phyloP scores from a whole-genome alignment of 2,329 filamentous ascomycete genomes.

The Graphilbum ipis-grandicollis region DNA sequence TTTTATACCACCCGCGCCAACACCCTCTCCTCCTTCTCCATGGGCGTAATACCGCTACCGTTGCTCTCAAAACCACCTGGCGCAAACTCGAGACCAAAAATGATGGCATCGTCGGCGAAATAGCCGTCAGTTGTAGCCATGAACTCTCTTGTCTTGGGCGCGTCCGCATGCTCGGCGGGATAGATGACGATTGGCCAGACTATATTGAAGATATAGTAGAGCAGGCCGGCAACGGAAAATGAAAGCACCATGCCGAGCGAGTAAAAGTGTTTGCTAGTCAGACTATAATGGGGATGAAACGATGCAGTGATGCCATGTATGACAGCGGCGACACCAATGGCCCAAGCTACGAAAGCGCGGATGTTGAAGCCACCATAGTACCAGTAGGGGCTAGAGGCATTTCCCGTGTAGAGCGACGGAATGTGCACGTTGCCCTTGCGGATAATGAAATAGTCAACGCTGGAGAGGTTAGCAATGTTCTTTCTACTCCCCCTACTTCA shows the following conservation, averaged over 20 bases:
- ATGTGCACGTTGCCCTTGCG: conserved; percentile 3
- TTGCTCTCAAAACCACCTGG: too few species aligned
- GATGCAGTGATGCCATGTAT: conserved; percentile 18
- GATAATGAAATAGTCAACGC: not conserved
- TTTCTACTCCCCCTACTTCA: too few species aligned
- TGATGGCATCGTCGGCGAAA: not conserved
- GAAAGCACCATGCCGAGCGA: conserved; percentile 1
- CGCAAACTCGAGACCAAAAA: too few species aligned
- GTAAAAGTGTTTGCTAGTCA: conserved; percentile 14
- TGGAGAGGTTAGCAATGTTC: too few species aligned
- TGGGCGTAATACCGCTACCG: too few species aligned
- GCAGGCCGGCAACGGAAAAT: conserved; percentile 65
- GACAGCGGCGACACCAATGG: conserved; percentile 15
- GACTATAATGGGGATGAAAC: conserved; percentile 13
- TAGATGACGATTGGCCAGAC: not conserved
- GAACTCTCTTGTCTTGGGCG: not conserved
- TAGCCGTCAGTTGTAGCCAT: conserved; percentile 1
- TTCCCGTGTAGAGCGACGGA: conserved; percentile 1
- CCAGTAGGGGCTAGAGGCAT: conserved; percentile 8
- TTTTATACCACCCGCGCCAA: too few species aligned
- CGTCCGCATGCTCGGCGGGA: not conserved
- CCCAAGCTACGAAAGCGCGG: conserved; percentile 16
- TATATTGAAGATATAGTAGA: conserved; percentile 33
- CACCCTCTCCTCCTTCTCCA: too few species aligned
- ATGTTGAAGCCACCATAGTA: conserved; percentile 17